Evolutionary conservation across 805 yeast species (phyloP).

Genomic region (Danielozyma ontarioensis): DNA sequence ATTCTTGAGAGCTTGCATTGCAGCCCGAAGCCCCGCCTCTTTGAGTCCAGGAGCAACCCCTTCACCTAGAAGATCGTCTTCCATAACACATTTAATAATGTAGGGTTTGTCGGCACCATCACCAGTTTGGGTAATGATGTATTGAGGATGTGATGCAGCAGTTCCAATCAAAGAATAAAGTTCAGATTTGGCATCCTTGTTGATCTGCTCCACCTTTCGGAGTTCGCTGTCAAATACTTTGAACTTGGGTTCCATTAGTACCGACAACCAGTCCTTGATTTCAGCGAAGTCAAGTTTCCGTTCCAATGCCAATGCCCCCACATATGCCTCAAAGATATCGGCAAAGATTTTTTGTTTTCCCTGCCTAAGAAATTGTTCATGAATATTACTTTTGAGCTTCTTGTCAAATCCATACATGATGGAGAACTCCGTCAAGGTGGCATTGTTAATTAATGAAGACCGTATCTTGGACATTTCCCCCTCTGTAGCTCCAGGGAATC

Average conservation of each 20-base stretch:
- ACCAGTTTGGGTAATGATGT: constrained; percentile 43
- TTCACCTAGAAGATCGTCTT: constrained; percentile 59
- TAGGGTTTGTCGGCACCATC: constrained; percentile 47
- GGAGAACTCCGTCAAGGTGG: constrained; percentile 66
- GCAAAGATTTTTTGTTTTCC: constrained; percentile 74
- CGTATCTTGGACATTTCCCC: constrained; percentile 75
- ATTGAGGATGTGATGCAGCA: constrained; percentile 59
- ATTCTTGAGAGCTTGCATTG: constrained; percentile 68
- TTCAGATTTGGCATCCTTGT: constrained; percentile 69
- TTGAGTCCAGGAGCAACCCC: constrained; percentile 69
- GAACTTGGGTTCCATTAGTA: constrained; percentile 45
- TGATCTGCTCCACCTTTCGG: constrained; percentile 35
- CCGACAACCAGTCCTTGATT: constrained; percentile 53
- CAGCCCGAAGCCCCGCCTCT: constrained; percentile 82
- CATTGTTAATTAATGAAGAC: constrained; percentile 67
- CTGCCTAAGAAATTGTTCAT: constrained; percentile 36
- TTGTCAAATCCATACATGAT: constrained; percentile 61
- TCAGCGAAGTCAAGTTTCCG: constrained; percentile 40
- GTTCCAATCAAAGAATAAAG: constrained; percentile 77
- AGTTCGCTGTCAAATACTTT: constrained; percentile 25
- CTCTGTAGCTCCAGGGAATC: constrained; percentile 69
- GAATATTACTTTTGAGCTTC: constrained; percentile 46
- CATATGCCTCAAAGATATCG: constrained; percentile 89
- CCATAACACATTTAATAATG: constrained; percentile 62
- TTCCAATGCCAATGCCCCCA: constrained; percentile 77